Percentiles rank a stretch among this genome's conserved stretches.
These are phyloP conservation scores for Stellera chamaejasme DNA, from an alignment of 345 rosid genomes.

Conservation along the genomic window DNA sequence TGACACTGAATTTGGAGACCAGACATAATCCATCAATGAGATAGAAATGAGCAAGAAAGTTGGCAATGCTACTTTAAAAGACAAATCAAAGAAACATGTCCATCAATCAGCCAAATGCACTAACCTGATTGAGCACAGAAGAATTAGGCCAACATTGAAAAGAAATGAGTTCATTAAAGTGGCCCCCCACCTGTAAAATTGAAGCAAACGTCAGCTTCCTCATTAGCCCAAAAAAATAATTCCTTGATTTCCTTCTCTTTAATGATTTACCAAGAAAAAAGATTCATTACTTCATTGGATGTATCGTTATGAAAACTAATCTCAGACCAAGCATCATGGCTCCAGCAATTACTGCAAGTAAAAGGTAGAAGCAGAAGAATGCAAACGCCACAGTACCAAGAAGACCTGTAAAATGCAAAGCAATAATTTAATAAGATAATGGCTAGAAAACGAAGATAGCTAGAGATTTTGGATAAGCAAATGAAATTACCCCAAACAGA, in stretches of 20 bases:
- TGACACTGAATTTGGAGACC: conserved; percentile 59
- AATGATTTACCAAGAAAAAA: conserved; percentile 5
- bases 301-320: conserved; percentile 81
- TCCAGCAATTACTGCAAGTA: conserved; percentile 93
- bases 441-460: conserved; percentile 2
- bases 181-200: conserved; percentile 87
- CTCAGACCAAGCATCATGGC: conserved; percentile 97
- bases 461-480: conserved; percentile 2
- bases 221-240: conserved; percentile 12
- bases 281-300: conserved; percentile 85
- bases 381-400: conserved; percentile 94
- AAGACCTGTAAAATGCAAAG: conserved; percentile 53
- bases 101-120: conserved; percentile 6
- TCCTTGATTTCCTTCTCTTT: not conserved
- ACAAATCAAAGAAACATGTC: not conserved
- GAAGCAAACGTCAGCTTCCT: conserved; percentile 10
- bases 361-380: conserved; percentile 92
- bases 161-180: conserved; percentile 98
- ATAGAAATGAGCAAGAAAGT: conserved; percentile 3
- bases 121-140: conserved; percentile 89
- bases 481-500: conserved; percentile 73
- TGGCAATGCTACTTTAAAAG: not conserved
- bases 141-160: conserved; percentile 95
- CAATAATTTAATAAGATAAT: conserved; percentile 8
- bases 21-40: conserved; percentile 6